These are phyloP conservation scores for Raffaelea ambrosiae DNA, from an alignment of 2,329 filamentous ascomycete genomes.

Conservation along the genomic window DNA sequence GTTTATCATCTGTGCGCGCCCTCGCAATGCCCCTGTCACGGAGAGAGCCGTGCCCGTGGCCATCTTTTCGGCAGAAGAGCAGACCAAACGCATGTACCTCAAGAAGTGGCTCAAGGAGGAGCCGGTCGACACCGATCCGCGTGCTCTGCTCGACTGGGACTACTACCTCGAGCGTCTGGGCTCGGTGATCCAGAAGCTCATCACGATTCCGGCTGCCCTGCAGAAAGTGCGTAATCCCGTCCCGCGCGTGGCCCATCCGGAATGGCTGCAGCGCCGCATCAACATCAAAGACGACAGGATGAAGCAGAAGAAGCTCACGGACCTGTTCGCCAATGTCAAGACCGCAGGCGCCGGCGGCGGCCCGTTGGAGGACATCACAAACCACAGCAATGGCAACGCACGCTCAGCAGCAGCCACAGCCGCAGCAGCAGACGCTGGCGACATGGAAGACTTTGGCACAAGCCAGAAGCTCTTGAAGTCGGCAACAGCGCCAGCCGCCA, in stretches of 20 bases:
- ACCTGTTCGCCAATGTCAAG: constrained; percentile 63
- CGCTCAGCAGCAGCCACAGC: constrained; percentile 53
- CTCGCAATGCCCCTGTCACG: constrained; percentile 83
- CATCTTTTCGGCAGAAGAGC: constrained; percentile 90
- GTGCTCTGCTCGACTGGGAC: constrained; percentile 87
- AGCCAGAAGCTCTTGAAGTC: constrained; percentile 25
- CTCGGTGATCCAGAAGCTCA: constrained; percentile 96
- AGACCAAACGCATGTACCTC: constrained; percentile 79
- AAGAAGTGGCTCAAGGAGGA: constrained; percentile 96
- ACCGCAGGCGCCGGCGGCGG: no score
- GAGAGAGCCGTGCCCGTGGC: constrained; percentile 91
- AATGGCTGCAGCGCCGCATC: constrained; percentile 92
- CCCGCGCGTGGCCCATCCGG: constrained; percentile 84
- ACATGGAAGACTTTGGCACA: constrained; percentile 37
- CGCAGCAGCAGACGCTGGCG: constrained; percentile 51
- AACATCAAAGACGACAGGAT: constrained; percentile 93
- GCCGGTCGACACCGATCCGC: constrained; percentile 80
- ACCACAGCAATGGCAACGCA: constrained; percentile 36
- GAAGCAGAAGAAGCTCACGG: constrained; percentile 98
- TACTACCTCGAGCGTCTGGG: constrained; percentile 95
- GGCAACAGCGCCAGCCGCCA: not conserved
- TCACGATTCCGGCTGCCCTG: constrained; percentile 93
- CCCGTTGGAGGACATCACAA: constrained; percentile 64
- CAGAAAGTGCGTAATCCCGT: constrained; percentile 95
- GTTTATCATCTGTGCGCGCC: constrained; percentile 90